phyloP scores from a whole-genome alignment of 306 rosid genomes.

The Calophaca sinica region DNA sequence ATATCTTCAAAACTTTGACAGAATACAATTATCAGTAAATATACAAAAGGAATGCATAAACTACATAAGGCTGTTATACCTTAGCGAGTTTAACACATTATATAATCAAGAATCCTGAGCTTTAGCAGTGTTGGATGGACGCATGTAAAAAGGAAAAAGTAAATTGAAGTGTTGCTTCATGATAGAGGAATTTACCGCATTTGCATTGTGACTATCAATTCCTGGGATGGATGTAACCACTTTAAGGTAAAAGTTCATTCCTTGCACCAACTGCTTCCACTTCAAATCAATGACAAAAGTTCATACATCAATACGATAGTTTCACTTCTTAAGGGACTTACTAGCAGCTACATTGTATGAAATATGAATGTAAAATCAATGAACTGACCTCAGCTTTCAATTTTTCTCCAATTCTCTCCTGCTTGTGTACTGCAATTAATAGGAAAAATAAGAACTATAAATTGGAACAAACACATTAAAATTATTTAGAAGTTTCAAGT shows the following conservation, averaged over 20 bases:
- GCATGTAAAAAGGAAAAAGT: slow-evolving; percentile 39
- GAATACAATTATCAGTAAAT: slow-evolving; percentile 11
- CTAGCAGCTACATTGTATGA: slow-evolving; percentile 15
- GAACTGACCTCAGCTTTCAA: slow-evolving; percentile 81
- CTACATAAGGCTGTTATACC: not conserved
- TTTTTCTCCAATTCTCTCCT: slow-evolving; percentile 66
- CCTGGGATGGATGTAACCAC: slow-evolving; percentile 84
- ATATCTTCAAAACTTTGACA: slow-evolving; percentile 36
- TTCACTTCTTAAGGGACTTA: slow-evolving; percentile 24
- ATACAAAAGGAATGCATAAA: slow-evolving; percentile 24
- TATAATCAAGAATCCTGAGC: slow-evolving; percentile 12
- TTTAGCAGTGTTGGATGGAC: slow-evolving; percentile 5
- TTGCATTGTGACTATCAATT: slow-evolving; percentile 83
- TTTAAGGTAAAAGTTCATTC: slow-evolving; percentile 67
- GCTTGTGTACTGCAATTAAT: slow-evolving; percentile 75
- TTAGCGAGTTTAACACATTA: slow-evolving; percentile 29
- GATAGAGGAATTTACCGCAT: slow-evolving; percentile 64
- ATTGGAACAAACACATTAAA: slow-evolving; percentile 30
- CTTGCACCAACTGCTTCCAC: slow-evolving; percentile 82
- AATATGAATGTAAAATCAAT: slow-evolving; percentile 35
- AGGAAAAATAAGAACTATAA: slow-evolving; percentile 32
- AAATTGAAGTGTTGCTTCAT: slow-evolving; percentile 25
- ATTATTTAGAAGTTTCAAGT: slow-evolving; percentile 35
- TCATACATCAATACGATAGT: slow-evolving; percentile 17
- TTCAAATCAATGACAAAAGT: slow-evolving; percentile 52